Conservation (phyloP, 2,329 filamentous ascomycete genomes). For the Cylindrodendrum hubeiense region DNA sequence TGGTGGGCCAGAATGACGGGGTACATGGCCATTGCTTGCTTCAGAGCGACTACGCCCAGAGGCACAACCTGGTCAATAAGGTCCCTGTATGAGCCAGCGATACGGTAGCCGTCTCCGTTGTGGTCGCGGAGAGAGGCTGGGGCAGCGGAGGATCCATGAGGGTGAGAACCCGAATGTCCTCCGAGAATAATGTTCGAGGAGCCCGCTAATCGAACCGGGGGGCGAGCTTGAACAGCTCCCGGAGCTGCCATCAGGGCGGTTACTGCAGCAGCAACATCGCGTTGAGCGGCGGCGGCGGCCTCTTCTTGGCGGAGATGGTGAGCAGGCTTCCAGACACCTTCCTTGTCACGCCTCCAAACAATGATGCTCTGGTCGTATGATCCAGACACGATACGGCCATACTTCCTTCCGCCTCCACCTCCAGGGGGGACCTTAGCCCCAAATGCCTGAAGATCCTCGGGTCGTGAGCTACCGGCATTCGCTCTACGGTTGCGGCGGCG, state of each 20-base stretch:
- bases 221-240: constrained; percentile 26
- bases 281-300: constrained; percentile 66
- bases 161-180: constrained; percentile 24
- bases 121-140: constrained; percentile 41
- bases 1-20: constrained; percentile 63
- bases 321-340: constrained; percentile 85
- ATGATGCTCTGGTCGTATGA: constrained; percentile 97
- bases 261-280: constrained; percentile 37
- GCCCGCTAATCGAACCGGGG: constrained; percentile 12
- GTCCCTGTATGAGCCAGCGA: constrained; percentile 58
- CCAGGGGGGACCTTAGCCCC: constrained; percentile 92
- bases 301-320: constrained; percentile 83
- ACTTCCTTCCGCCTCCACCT: constrained; percentile 88
- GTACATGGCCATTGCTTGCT: constrained; percentile 59
- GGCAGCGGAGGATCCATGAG: constrained; percentile 21
- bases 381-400: constrained; percentile 95
- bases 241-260: constrained; percentile 5
- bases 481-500: constrained; percentile 56
- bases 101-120: constrained; percentile 43
- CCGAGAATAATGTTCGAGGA: constrained; percentile 11
- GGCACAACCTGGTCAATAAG: constrained; percentile 67
- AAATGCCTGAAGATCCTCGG: constrained; percentile 81
- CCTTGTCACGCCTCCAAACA: constrained; percentile 89
- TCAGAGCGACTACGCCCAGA: constrained; percentile 61
- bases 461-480: constrained; percentile 80